These are phyloP conservation scores for Tremella mesenterica DNA, from an alignment of 768 basidiomycete genomes.

Conservation along the genomic window DNA sequence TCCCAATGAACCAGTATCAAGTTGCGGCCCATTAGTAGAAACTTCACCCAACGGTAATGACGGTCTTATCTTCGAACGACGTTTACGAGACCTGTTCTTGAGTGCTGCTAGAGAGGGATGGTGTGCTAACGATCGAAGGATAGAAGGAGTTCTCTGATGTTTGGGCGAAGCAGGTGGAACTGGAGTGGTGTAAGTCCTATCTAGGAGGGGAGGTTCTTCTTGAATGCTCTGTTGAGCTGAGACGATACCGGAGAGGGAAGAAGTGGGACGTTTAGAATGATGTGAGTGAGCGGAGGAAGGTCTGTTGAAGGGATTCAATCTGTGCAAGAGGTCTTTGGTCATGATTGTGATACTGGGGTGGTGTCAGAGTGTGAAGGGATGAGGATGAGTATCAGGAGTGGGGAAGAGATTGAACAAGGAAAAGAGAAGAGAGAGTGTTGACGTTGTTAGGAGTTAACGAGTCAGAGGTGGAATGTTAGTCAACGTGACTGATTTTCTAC, in stretches of 20 bases:
- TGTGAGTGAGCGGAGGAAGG: neutral
- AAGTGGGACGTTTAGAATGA: neutral
- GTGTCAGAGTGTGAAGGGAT: no score
- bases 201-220: neutral
- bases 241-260: neutral
- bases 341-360: no score
- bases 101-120: slow-evolving; percentile 32
- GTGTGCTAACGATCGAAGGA: slow-evolving; percentile 24
- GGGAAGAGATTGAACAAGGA: neutral
- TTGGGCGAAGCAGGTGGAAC: neutral
- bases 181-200: neutral
- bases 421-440: neutral
- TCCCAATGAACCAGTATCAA: neutral
- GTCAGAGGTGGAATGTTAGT: neutral
- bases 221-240: neutral
- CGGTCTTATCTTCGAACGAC: neutral
- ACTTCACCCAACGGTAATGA: neutral
- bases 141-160: slow-evolving; percentile 12
- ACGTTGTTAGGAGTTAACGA: neutral
- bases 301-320: neutral
- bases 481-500: slow-evolving; percentile 1
- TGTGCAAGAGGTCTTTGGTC: neutral
- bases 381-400: neutral
- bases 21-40: slow-evolving; percentile 1
- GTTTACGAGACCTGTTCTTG: slow-evolving; percentile 10